These are phyloP conservation scores for Leccinum laetum DNA, from an alignment of 1,284 basidiomycete genomes.

Conservation along the genomic window DNA sequence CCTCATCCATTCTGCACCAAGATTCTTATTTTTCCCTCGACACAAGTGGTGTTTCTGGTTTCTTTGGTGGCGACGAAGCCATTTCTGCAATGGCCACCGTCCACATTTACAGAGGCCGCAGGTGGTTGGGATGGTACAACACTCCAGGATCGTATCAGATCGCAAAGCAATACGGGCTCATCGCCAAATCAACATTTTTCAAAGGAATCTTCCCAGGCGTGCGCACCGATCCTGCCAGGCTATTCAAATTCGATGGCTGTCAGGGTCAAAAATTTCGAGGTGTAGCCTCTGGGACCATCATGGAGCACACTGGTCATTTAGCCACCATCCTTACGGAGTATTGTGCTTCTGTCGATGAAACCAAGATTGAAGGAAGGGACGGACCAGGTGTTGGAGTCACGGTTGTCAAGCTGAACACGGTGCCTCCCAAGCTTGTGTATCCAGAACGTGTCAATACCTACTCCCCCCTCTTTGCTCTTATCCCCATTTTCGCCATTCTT, in stretches of 20 bases:
- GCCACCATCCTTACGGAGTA: slow-evolving; percentile 18
- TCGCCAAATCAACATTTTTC: slow-evolving; percentile 27
- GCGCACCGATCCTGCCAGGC: slow-evolving; percentile 19
- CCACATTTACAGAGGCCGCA: slow-evolving; percentile 25
- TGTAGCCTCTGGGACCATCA: slow-evolving; percentile 15
- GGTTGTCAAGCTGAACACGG: slow-evolving; percentile 12
- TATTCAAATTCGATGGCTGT: slow-evolving; percentile 27
- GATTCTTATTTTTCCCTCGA: slow-evolving; percentile 21
- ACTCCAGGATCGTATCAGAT: slow-evolving; percentile 31
- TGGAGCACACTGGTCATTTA: slow-evolving; percentile 17
- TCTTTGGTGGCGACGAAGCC: slow-evolving; percentile 26
- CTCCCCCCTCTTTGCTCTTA: slow-evolving; percentile 12
- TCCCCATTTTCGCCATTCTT: slow-evolving; percentile 23
- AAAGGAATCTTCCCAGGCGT: slow-evolving; percentile 28
- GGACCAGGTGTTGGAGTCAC: slow-evolving; percentile 23
- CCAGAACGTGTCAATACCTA: slow-evolving; percentile 13
- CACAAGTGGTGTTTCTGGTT: slow-evolving; percentile 22
- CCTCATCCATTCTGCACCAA: slow-evolving; percentile 11
- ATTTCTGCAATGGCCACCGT: slow-evolving; percentile 33
- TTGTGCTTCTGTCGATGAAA: slow-evolving; percentile 3
- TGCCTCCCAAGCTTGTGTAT: slow-evolving; percentile 8
- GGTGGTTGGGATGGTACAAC: slow-evolving; percentile 34
- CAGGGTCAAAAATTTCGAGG: slow-evolving; percentile 24
- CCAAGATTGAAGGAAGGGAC: slow-evolving; percentile 15
- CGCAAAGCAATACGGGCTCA: slow-evolving; percentile 28